A percentile compares a stretch with the other conserved stretches of the same genome.
Evolutionary conservation across 2,329 filamentous ascomycete species (phyloP).

Genomic region (Fonsecaea erecta): DNA sequence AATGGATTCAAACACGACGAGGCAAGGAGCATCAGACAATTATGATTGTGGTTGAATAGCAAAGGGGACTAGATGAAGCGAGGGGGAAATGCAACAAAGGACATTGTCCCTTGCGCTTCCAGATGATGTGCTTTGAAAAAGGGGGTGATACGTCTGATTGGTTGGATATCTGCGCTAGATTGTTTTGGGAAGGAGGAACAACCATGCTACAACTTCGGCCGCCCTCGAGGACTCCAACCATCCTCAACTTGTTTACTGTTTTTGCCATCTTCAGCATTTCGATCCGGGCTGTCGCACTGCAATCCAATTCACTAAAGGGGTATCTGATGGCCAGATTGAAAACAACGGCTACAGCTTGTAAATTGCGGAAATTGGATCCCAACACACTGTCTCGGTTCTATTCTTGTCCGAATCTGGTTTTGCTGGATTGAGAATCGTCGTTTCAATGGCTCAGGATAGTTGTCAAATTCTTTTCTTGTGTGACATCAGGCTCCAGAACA

Average conservation of each 20-base stretch:
- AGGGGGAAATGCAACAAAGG: constrained; percentile 6
- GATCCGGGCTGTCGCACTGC: background rate
- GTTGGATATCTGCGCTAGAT: background rate
- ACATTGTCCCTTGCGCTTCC: constrained; percentile 7
- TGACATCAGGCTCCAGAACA: constrained; percentile 4
- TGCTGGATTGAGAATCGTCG: background rate
- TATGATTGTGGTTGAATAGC: constrained; percentile 4
- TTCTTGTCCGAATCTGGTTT: constrained; percentile 6
- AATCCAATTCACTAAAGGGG: background rate
- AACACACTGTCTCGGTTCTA: constrained; percentile 22
- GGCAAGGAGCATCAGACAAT: constrained; percentile 20
- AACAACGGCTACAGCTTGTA: background rate
- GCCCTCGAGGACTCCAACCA: background rate
- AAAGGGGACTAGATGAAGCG: constrained; percentile 13
- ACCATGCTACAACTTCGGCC: background rate
- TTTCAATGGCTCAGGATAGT: constrained; percentile 15
- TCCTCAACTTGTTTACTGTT: background rate
- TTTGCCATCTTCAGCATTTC: background rate
- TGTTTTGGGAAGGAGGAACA: background rate
- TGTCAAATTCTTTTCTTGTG: constrained; percentile 17
- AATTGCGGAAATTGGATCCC: constrained; percentile 20
- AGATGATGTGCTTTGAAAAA: background rate
- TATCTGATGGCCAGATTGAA: constrained; percentile 17
- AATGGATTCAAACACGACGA: background rate
- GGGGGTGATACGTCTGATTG: background rate